Evolutionary conservation across 345 rosid species (phyloP), one percentile per base, ranked within the genome.

Genomic region (Gossypium arboreum): DNA sequence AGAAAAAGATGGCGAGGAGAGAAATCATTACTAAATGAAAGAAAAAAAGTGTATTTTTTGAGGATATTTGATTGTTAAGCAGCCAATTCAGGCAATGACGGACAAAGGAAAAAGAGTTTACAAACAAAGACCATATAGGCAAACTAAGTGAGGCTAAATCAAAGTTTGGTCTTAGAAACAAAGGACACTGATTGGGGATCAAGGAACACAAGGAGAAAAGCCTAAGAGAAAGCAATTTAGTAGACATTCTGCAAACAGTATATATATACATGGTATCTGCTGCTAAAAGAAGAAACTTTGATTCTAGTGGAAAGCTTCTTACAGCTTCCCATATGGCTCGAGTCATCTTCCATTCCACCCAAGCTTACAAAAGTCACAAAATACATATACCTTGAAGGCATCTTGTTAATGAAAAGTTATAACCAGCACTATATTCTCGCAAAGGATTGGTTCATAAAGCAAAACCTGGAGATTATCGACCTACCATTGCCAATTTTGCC

Each of bases 1-100:
- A 75, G 91, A 84, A 89, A 72, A 81, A 79, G 78, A 71, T 76
- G 89, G 84, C 27, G 72, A 83, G 84, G 85, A 76, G 73, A 83
- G 50, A 76, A 66, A 66, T 76, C 78, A 75, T 74, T 80, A 70
- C 74, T 34, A 79, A 79, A 79, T 68, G 75, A 57, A 47, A 45
- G 77, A 34, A 34, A 34, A 64, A 73, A 39, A 67, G 76, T n/a
- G 5, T 64, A 64, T 41, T 3, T 75, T 34, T 34, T 34, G 7
- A 80, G 39, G 68, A 56, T 73, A 70, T 58, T 54, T 74, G 77
- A 79, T 75, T 76, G 78, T 80, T 68, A 77, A 71, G 75, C 73
- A 63, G 79, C 75, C 55, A 71, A 75, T 75, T 65, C 58, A 54
- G 75, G 68, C 43, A 61, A 72, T 17, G 52, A 76, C 17, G 29